These are phyloP conservation scores for Penicillium palitans DNA, from an alignment of 2,329 filamentous ascomycete species.

Conservation along the genomic window DNA sequence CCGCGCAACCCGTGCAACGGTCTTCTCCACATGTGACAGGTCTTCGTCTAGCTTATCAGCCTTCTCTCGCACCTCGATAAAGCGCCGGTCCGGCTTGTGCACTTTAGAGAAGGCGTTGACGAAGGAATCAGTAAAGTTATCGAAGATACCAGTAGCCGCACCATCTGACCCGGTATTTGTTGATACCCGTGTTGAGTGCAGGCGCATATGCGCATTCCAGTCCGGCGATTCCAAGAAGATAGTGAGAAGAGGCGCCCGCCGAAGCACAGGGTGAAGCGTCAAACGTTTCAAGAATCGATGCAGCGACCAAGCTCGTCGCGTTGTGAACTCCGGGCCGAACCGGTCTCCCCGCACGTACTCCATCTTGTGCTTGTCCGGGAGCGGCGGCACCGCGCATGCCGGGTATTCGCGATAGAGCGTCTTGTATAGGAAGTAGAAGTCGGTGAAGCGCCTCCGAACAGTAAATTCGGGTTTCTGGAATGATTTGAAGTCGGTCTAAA, in stretches of 20 bases:
- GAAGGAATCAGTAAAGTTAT: conserved; percentile 92
- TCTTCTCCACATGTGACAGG: conserved; percentile 88
- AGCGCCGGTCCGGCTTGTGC: conserved; percentile 90
- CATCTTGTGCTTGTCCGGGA: conserved; percentile 99
- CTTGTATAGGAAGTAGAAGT: conserved; percentile 96
- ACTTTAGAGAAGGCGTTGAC: conserved; percentile 97
- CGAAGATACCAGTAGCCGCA: conserved; percentile 70
- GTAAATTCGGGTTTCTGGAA: conserved; percentile 79
- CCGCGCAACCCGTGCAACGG: conserved; percentile 85
- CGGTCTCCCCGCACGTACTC: conserved; percentile 96
- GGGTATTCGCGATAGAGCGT: conserved; percentile 83
- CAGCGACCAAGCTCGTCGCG: conserved; percentile 82
- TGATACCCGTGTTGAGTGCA: conserved; percentile 67
- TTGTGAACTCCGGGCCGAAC: conserved; percentile 90
- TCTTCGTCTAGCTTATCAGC: conserved; percentile 95
- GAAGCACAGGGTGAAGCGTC: conserved; percentile 82
- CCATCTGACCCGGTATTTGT: conserved; percentile 45
- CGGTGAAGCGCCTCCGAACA: conserved; percentile 90
- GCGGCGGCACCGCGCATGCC: conserved; percentile 85
- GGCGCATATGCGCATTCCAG: conserved; percentile 95
- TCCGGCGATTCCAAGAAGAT: conserved; percentile 89
- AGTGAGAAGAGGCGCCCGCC: conserved; percentile 77
- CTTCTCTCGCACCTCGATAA: conserved; percentile 89
- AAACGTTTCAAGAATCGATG: conserved; percentile 87
- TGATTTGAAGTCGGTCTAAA: conserved; percentile 88